Evolutionary conservation across 108 stramenopile species (phyloP).

Genomic region (Cylindrotheca fusiformis): DNA sequence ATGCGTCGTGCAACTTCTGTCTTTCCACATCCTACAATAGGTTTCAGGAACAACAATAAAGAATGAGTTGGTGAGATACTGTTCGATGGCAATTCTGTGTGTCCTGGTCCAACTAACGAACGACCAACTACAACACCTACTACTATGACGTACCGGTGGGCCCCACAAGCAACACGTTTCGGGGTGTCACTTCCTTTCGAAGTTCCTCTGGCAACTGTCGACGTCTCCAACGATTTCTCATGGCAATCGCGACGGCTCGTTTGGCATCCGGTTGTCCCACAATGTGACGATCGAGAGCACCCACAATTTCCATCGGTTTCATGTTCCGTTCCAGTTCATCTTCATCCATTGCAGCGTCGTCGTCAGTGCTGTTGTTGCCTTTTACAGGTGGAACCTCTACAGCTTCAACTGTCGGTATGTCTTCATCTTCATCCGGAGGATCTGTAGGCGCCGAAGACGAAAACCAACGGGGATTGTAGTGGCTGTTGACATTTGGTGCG

Average conservation of each 20-base stretch:
- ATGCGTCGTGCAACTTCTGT: constrained; percentile 98
- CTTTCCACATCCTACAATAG: constrained; percentile 79
- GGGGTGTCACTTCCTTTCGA: constrained; percentile 93
- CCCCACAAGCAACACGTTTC: constrained; percentile 99
- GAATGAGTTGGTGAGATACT: too few species aligned
- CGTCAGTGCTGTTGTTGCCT: constrained; percentile 2
- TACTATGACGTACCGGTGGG: constrained; percentile 78
- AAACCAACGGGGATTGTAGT: constrained; percentile 2
- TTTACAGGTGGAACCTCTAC: neutral
- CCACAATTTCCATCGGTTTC: constrained; percentile 80
- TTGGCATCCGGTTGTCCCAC: constrained; percentile 97
- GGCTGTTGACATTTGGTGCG: neutral
- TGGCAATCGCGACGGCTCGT: constrained; percentile 96
- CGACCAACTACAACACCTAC: neutral
- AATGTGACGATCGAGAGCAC: constrained; percentile 88
- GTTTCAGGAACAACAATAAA: neutral
- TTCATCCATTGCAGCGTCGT: neutral
- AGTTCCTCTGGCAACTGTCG: constrained; percentile 88
- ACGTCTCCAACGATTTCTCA: constrained; percentile 98
- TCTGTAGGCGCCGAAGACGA: neutral
- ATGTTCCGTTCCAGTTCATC: constrained; percentile 38
- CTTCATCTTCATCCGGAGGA: constrained; percentile 7
- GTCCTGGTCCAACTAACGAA: neutral
- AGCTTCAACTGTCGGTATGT: neutral
- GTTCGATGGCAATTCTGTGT: too few species aligned